Evolutionary conservation across 352 stramenopile genomes (phyloP).

Genomic region (Blastocystis sp.): DNA sequence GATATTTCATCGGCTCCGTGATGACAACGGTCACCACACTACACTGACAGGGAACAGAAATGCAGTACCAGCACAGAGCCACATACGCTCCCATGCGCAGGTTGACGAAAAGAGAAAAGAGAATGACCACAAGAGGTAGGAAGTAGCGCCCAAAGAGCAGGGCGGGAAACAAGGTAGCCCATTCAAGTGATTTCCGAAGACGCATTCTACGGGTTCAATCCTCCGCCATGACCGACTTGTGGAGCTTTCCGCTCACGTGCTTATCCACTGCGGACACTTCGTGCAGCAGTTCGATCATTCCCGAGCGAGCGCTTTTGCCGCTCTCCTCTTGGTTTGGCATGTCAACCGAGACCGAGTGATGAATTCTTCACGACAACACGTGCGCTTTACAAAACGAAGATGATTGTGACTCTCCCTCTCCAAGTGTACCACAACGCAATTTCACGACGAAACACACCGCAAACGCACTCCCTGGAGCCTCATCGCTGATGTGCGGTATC

Average conservation of each 20-base stretch:
- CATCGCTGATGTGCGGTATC: too few relatives aligned
- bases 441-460: too few relatives aligned
- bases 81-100: constrained; percentile 53
- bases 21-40: constrained; percentile 63
- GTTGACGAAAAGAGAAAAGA: constrained; percentile 56
- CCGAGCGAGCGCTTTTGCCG: not conserved
- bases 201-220: constrained; percentile 21
- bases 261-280: constrained; percentile 60
- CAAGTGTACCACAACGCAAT: too few relatives aligned
- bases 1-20: constrained; percentile 73
- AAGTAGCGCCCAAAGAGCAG: constrained; percentile 62
- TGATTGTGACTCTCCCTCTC: too few relatives aligned
- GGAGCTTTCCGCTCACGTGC: constrained; percentile 47
- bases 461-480: too few relatives aligned
- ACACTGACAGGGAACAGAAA: constrained; percentile 2
- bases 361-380: too few relatives aligned
- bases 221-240: not conserved
- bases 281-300: constrained; percentile 5
- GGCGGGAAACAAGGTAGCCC: constrained; percentile 46
- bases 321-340: not conserved
- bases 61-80: constrained; percentile 41
- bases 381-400: too few relatives aligned
- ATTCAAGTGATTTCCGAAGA: constrained; percentile 43
- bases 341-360: not conserved
- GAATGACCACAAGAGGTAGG: constrained; percentile 42